Percentiles rank a stretch among this genome's conserved stretches.
Evolutionary conservation across 2,329 filamentous ascomycete species (phyloP).

Genomic region (Sporothrix globosa): DNA sequence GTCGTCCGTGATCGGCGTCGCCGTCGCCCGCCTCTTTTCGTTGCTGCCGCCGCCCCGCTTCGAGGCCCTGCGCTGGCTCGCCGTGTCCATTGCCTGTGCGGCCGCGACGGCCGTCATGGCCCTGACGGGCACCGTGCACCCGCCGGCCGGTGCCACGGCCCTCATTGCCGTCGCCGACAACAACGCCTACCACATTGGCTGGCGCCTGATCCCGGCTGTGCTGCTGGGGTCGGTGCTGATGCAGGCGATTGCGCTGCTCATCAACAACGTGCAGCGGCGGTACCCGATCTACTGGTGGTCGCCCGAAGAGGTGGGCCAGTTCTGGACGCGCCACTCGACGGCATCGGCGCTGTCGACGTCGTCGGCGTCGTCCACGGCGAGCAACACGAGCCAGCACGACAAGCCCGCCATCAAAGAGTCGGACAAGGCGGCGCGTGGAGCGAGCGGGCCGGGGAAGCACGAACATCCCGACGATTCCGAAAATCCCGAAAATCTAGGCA

Average conservation of each 20-base stretch:
- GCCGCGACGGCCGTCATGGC: conserved; percentile 66
- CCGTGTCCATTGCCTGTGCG: conserved; percentile 67
- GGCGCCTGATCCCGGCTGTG: conserved; percentile 68
- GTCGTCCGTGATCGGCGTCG: conserved; percentile 62
- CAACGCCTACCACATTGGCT: conserved; percentile 61
- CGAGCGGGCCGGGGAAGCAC: too few species aligned
- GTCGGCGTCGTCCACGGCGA: conserved; percentile 31
- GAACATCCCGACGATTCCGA: background rate
- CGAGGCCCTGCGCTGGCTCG: conserved; percentile 63
- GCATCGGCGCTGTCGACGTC: background rate
- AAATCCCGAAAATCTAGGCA: too few species aligned
- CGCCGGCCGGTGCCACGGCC: conserved; percentile 74
- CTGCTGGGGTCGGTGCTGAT: conserved; percentile 64
- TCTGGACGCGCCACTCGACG: conserved; percentile 25
- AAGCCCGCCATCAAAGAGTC: background rate
- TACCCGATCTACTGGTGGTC: conserved; percentile 76
- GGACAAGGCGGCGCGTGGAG: too few species aligned
- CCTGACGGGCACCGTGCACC: conserved; percentile 72
- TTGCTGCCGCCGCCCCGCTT: conserved; percentile 47
- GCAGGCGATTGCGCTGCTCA: conserved; percentile 61
- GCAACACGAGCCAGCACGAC: background rate
- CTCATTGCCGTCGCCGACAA: conserved; percentile 67
- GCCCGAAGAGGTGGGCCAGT: conserved; percentile 44
- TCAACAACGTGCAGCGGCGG: conserved; percentile 70
- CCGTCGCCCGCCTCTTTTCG: conserved; percentile 67